phyloP scores from a whole-genome alignment of 2,329 filamentous ascomycete species.

The Tolypocladium sp. region DNA sequence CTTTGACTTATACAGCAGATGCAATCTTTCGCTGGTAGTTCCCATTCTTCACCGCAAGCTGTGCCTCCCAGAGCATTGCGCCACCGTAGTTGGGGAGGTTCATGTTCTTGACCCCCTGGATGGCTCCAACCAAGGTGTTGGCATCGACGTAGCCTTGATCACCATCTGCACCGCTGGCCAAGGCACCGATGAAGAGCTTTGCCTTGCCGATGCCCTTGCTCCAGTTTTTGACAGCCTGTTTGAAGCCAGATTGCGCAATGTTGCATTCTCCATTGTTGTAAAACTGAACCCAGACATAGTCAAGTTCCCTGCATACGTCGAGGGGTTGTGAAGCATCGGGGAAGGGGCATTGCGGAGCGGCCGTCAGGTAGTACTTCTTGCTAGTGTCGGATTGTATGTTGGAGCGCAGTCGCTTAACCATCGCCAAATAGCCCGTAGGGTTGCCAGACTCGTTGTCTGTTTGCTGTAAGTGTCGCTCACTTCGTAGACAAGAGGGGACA shows the following conservation, averaged over 20 bases:
- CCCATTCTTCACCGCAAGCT: slow-evolving; percentile 43
- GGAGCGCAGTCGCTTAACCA: slow-evolving; percentile 45
- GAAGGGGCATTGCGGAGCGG: slow-evolving; percentile 23
- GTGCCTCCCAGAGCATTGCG: slow-evolving; percentile 59
- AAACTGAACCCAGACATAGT: slow-evolving; percentile 49
- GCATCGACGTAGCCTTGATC: slow-evolving; percentile 43
- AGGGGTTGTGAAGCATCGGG: slow-evolving; percentile 43
- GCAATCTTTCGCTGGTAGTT: slow-evolving; percentile 22
- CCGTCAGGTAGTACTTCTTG: neutral
- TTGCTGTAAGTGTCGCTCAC: slow-evolving; percentile 1
- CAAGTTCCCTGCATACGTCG: slow-evolving; percentile 27
- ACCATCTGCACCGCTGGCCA: slow-evolving; percentile 38
- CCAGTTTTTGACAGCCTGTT: slow-evolving; percentile 54
- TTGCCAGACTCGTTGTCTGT: slow-evolving; percentile 48
- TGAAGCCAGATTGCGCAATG: slow-evolving; percentile 40
- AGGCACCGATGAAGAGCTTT: slow-evolving; percentile 50
- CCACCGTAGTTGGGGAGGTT: slow-evolving; percentile 52
- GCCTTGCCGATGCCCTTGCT: slow-evolving; percentile 49
- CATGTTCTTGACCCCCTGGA: slow-evolving; percentile 36
- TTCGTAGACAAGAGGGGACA: neutral
- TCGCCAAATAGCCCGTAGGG: slow-evolving; percentile 47
- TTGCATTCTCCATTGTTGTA: slow-evolving; percentile 59
- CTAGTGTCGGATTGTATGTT: slow-evolving; percentile 38
- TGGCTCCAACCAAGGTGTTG: slow-evolving; percentile 32
- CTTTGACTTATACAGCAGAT: neutral